Evolutionary conservation across 768 basidiomycete genomes (phyloP).

Genomic region (Naganishia kalamii): DNA sequence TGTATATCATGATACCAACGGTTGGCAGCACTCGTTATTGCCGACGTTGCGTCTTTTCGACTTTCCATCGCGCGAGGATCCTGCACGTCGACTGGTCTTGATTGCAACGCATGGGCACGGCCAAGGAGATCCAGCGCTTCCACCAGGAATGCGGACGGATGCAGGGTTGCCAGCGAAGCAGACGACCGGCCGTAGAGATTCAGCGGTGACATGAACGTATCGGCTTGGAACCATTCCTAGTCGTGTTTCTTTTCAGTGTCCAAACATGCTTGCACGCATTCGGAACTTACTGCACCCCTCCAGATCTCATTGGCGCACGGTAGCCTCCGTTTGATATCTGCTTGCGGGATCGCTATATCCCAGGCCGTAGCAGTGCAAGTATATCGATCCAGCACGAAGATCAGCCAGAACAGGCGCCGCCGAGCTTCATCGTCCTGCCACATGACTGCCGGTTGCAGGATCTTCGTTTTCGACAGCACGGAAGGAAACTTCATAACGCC

Average conservation of each 20-base stretch:
- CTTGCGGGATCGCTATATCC: conserved; percentile 41
- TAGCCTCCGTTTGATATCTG: conserved; percentile 39
- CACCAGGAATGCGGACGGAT: conserved; percentile 38
- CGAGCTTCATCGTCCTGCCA: conserved; percentile 46
- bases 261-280: conserved; percentile 22
- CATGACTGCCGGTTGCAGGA: conserved; percentile 38
- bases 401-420: conserved; percentile 45
- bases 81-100: conserved; percentile 34
- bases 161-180: conserved; percentile 24
- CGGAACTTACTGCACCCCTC: conserved; percentile 24
- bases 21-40: conserved; percentile 32
- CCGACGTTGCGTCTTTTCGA: conserved; percentile 32
- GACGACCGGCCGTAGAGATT: conserved; percentile 25
- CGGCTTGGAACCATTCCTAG: conserved; percentile 37
- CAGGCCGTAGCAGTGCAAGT: conserved; percentile 45
- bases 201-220: conserved; percentile 34
- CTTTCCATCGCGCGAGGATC: conserved; percentile 34
- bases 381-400: conserved; percentile 45
- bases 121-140: conserved; percentile 43
- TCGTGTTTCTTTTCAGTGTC: background rate
- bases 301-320: conserved; percentile 34
- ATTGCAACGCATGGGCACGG: conserved; percentile 38
- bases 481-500: conserved; percentile 10
- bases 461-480: conserved; percentile 37
- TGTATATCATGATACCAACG: conserved; percentile 35